Percentiles rank a stretch among this genome's conserved stretches.
Evolutionary conservation across 768 basidiomycete species (phyloP).

Genomic region (Tulasnella sp.): DNA sequence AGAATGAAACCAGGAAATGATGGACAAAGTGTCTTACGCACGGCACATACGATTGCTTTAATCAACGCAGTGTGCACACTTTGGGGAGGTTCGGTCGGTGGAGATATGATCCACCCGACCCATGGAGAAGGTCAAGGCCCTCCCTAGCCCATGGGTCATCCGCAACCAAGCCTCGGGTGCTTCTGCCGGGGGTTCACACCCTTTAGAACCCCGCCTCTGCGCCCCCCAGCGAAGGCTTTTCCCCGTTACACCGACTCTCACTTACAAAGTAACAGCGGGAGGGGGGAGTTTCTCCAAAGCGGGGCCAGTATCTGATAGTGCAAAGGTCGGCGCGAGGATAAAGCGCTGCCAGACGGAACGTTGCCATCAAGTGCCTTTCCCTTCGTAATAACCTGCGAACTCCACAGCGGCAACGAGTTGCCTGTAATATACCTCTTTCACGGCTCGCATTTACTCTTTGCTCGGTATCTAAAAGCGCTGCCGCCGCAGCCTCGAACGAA

Average conservation of each 20-base stretch:
- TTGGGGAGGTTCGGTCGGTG: neutral
- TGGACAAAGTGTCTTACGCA: neutral
- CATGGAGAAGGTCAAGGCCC: neutral
- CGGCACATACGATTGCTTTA: neutral
- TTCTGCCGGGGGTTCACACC: constrained; percentile 3
- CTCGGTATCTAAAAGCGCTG: no score
- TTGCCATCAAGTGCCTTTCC: no score
- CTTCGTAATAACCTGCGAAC: no score
- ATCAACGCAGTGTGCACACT: neutral
- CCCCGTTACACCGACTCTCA: neutral
- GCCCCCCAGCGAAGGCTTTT: neutral
- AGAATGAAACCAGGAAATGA: neutral
- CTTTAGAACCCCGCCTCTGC: neutral
- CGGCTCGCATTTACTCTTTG: no score
- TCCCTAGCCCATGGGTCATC: neutral
- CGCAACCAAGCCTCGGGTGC: neutral
- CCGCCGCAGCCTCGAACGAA: no score
- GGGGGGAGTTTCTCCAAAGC: neutral
- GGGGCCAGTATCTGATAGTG: no score
- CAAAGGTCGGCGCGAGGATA: no score
- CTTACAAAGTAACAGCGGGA: neutral
- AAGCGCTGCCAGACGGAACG: no score
- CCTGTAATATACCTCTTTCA: no score
- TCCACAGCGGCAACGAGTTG: no score
- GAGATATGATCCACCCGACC: neutral